Base-by-base conservation (phyloP, 805 yeast species). In the Ogataea trehaloabstinens region DNA sequence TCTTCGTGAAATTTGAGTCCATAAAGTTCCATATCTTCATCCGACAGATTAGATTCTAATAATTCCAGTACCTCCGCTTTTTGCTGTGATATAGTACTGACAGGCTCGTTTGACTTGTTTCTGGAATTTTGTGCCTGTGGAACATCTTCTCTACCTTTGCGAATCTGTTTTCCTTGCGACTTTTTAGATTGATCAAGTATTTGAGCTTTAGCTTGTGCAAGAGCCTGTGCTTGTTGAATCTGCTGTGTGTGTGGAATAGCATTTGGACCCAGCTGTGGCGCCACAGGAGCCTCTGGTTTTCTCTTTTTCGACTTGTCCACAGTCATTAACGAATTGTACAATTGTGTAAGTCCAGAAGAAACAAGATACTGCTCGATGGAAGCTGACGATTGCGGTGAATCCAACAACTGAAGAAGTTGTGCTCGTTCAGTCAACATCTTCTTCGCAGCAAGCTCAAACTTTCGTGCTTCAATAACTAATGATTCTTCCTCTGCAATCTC, bases 401-500 rank as follows among this genome's bases (percentile, higher is more conserved):
- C 98, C 41, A 93, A 68, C 20, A 90, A 66, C 18, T 85, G 79
- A 31, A 93, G 66, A 24, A 93, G 61, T 35, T 85, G 81, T 2
- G 87, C 82, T 48, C 99, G 73, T 59, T 93, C 99, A 34, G 72
- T 66, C 37, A 89, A 71, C 71, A 91, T 85, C 60, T 86, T 85
- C 66, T 88, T 90, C 0, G 97, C 95, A 2, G 95, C 86, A 41
- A 88, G 76, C 56, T 93, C 98, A 46, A 93, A 86, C 48, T 91
- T 81, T 34, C 95, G 76, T 2, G 97, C 95, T 58, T 93, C 99
- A 21, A 91, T 81, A 8, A 93, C 86, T 35, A 93, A 68, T 0
- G 95, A 88, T 60, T 93, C 98, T 58, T 93, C 99, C 65, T 93
- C 99, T 0, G 98, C 98, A 31, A 93, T 86, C 58, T 93, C 99